Evolutionary conservation across 2,329 filamentous ascomycete species (phyloP).

Genomic region (Microdochium bolleyi): DNA sequence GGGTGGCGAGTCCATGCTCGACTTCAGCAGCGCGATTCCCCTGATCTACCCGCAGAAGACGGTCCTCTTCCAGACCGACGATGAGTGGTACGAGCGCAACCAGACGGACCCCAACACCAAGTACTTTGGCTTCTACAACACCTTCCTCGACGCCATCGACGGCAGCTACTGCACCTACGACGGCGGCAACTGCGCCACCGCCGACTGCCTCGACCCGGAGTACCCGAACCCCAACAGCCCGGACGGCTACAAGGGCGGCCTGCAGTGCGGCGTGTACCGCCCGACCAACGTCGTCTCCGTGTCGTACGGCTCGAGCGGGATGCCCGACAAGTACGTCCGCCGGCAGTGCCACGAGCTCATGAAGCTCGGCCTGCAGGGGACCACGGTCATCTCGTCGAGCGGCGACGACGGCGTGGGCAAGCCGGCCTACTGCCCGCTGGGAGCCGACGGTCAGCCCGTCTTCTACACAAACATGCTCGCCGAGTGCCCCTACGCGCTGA

Average conservation of each 20-base stretch:
- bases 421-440: constrained; percentile 16
- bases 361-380: constrained; percentile 31
- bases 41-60: constrained; percentile 43
- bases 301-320: constrained; percentile 35
- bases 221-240: constrained; percentile 37
- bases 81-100: constrained; percentile 28
- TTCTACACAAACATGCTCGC: constrained; percentile 36
- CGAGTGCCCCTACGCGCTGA: constrained; percentile 36
- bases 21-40: constrained; percentile 38
- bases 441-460: constrained; percentile 19
- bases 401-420: constrained; percentile 26
- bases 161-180: constrained; percentile 43
- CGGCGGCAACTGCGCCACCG: constrained; percentile 32
- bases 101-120: constrained; percentile 8
- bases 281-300: constrained; percentile 30
- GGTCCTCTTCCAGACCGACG: constrained; percentile 37
- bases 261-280: constrained; percentile 20
- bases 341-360: constrained; percentile 29
- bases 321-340: constrained; percentile 36
- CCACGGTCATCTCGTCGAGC: constrained; percentile 25
- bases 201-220: constrained; percentile 35
- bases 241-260: constrained; percentile 40
- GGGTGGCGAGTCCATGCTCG: constrained; percentile 34
- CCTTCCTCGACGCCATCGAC: constrained; percentile 42
- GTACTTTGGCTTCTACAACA: constrained; percentile 23